Evolutionary conservation across 192 early-diverging fungal species (phyloP).

Genomic region (Dissophora globulifera): DNA sequence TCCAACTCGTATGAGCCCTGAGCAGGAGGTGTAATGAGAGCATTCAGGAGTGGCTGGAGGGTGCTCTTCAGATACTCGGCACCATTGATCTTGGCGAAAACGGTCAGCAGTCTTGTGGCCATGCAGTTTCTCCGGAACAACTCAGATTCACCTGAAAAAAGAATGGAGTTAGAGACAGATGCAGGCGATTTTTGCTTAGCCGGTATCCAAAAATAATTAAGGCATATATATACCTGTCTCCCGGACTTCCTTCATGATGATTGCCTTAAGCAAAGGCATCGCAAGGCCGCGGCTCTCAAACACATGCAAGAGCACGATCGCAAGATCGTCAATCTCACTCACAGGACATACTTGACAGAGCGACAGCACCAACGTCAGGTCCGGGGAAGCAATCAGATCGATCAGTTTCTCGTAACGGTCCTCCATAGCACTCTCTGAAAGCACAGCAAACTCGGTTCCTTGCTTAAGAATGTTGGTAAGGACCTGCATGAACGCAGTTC

Average conservation of each 20-base stretch:
- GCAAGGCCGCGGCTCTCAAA: conserved; percentile 82
- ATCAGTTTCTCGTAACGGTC: conserved; percentile 85
- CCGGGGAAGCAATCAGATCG: conserved; percentile 73
- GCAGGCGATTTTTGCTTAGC: too few relatives aligned
- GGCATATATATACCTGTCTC: conserved; percentile 79
- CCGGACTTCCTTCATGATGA: conserved; percentile 87
- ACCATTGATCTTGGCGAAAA: conserved; percentile 85
- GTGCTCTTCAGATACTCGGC: conserved; percentile 83
- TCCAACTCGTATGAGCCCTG: conserved; percentile 93
- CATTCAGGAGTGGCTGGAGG: conserved; percentile 80
- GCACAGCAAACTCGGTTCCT: conserved; percentile 86
- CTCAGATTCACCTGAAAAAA: conserved; percentile 75
- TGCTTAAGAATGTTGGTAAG: conserved; percentile 90
- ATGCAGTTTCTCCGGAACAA: conserved; percentile 94
- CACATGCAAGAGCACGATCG: conserved; percentile 77
- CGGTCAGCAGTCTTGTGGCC: conserved; percentile 86
- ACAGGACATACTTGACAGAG: conserved; percentile 88
- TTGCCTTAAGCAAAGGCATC: conserved; percentile 79
- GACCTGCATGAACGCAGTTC: conserved; percentile 93
- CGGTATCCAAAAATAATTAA: too few relatives aligned
- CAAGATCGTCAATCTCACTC: conserved; percentile 90
- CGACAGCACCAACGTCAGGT: conserved; percentile 82
- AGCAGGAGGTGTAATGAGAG: conserved; percentile 69
- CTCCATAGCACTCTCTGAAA: conserved; percentile 79
- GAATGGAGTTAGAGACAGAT: too few relatives aligned